Percentiles rank a stretch among this genome's conserved stretches.
Evolutionary conservation across 345 rosid species (phyloP).

Genomic region (Acer saccharum): DNA sequence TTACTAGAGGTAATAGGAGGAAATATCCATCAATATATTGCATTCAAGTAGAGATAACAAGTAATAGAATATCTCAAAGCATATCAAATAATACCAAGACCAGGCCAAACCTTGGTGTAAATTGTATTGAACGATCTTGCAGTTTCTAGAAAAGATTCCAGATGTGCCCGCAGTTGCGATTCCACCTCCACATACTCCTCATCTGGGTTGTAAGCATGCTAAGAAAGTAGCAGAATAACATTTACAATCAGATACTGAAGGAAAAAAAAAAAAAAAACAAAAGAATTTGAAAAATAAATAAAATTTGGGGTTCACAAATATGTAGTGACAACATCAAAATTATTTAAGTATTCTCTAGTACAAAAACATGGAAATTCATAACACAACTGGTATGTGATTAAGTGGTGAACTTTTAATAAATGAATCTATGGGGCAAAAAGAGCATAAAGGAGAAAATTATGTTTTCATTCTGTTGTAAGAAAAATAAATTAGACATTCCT

Average conservation of each 20-base stretch:
- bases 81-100: slow-evolving; percentile 17
- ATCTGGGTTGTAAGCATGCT: slow-evolving; percentile 97
- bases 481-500: too few relatives aligned
- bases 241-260: not conserved
- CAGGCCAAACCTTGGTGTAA: slow-evolving; percentile 75
- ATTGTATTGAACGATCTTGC: slow-evolving; percentile 91
- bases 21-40: slow-evolving; percentile 4
- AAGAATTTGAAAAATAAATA: not conserved
- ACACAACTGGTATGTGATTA: not conserved
- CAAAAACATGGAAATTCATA: not conserved
- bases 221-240: slow-evolving; percentile 16
- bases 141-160: slow-evolving; percentile 92
- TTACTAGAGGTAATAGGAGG: not conserved
- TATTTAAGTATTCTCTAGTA: not conserved
- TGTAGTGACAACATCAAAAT: not conserved
- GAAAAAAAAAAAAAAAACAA: not conserved
- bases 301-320: not conserved
- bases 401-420: not conserved
- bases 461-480: not conserved
- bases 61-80: not conserved
- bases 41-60: slow-evolving; percentile 11
- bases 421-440: not conserved
- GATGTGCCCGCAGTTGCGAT: slow-evolving; percentile 68
- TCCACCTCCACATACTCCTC: slow-evolving; percentile 94
- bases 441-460: not conserved